Conservation (phyloP, 2,329 filamentous ascomycete genomes). For the Sporothrix brasiliensis region DNA sequence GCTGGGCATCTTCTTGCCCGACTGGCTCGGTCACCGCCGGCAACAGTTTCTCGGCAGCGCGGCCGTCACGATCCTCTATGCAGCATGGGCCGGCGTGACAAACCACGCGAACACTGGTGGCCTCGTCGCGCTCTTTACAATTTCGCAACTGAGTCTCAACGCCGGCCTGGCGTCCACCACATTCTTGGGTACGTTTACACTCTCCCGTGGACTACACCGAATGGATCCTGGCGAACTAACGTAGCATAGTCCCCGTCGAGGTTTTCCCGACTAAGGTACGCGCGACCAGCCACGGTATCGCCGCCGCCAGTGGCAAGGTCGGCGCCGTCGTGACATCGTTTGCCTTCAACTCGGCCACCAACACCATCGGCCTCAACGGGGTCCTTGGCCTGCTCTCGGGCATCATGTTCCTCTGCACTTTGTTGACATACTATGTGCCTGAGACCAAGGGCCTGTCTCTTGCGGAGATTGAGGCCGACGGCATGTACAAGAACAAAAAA, state of each 20-base stretch:
- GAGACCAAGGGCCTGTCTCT: neutral
- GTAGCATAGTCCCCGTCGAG: neutral
- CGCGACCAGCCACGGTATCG: slow-evolving; percentile 9
- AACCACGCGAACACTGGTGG: slow-evolving; percentile 6
- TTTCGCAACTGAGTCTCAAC: slow-evolving; percentile 3
- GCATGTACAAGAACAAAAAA: slow-evolving; percentile 9
- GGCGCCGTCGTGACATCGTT: slow-evolving; percentile 14
- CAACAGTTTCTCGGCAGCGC: slow-evolving; percentile 1
- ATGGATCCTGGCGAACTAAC: neutral
- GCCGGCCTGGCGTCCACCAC: slow-evolving; percentile 5
- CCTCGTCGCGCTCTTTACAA: slow-evolving; percentile 6
- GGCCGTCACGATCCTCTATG: neutral
- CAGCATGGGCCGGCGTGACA: neutral
- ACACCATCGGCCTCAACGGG: slow-evolving; percentile 14
- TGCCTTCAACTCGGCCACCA: slow-evolving; percentile 12
- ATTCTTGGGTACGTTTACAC: neutral
- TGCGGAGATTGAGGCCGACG: neutral
- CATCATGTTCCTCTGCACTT: slow-evolving; percentile 14
- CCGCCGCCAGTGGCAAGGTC: neutral
- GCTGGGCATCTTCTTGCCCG: slow-evolving; percentile 49
- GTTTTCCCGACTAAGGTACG: slow-evolving; percentile 12
- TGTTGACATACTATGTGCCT: slow-evolving; percentile 13
- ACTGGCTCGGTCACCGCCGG: slow-evolving; percentile 55
- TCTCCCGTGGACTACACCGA: no score
- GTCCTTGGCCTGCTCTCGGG: slow-evolving; percentile 14